A percentile compares a stretch with the other conserved stretches of the same genome.
These are phyloP conservation scores for Cornus suecica DNA, from an alignment of 148 eudicot genomes.

Conservation along the genomic window DNA sequence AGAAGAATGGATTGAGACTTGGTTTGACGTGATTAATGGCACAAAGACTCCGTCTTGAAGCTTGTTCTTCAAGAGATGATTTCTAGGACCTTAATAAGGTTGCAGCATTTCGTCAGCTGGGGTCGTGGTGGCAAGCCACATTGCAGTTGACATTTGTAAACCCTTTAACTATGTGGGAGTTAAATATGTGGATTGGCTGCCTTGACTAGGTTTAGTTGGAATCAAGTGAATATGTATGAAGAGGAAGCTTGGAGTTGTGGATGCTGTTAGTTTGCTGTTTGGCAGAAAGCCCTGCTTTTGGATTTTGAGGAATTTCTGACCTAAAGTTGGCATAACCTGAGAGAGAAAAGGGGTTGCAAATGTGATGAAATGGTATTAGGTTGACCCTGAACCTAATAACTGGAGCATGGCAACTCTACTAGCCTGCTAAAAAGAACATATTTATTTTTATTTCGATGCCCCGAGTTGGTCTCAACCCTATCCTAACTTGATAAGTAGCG, in stretches of 20 bases:
- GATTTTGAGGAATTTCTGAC: background rate
- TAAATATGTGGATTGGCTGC: background rate
- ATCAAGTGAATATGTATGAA: background rate
- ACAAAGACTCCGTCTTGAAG: background rate
- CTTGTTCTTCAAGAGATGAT: background rate
- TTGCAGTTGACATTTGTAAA: background rate
- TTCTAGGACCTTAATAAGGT: background rate
- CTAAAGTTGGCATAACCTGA: too few relatives aligned
- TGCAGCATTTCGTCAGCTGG: background rate
- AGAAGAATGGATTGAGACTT: background rate
- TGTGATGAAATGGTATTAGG: background rate
- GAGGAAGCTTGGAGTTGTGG: background rate
- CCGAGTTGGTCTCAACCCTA: too few relatives aligned
- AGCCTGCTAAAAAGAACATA: background rate
- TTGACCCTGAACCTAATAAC: background rate
- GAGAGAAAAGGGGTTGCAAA: too few relatives aligned
- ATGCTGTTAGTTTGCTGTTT: background rate
- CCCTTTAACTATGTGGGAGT: background rate
- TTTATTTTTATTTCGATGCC: too few relatives aligned
- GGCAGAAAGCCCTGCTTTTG: background rate
- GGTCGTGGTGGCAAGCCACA: background rate
- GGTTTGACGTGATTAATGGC: background rate
- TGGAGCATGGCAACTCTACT: too few relatives aligned
- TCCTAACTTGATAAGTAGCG: too few relatives aligned
- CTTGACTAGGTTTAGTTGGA: background rate